These are phyloP conservation scores for Penicillium desertorum DNA, from an alignment of 495 filamentous ascomycete species.

Conservation along the genomic window DNA sequence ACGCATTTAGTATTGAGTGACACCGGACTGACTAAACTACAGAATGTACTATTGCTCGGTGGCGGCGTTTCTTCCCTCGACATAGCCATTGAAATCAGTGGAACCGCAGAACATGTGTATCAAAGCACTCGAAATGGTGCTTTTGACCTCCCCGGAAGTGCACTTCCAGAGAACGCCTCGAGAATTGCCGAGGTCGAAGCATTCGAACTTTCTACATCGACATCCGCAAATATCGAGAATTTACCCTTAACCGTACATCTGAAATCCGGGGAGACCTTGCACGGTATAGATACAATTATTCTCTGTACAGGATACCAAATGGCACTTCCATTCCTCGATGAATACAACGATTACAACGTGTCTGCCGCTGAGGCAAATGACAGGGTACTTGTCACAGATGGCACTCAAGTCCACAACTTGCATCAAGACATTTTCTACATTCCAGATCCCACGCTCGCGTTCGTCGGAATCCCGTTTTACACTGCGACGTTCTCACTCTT, in stretches of 20 bases:
- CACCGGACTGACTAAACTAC: not conserved
- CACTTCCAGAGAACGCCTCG: conserved; percentile 48
- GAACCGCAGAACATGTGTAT: conserved; percentile 50
- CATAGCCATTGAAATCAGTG: conserved; percentile 56
- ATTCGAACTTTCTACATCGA: conserved; percentile 21
- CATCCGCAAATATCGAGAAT: conserved; percentile 37
- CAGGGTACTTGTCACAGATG: conserved; percentile 59
- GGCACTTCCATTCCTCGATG: conserved; percentile 55
- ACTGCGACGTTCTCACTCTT: conserved; percentile 63
- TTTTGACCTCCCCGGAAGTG: conserved; percentile 52
- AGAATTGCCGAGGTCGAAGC: conserved; percentile 52
- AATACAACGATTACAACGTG: conserved; percentile 41
- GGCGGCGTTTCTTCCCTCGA: conserved; percentile 61
- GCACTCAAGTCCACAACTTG: conserved; percentile 64
- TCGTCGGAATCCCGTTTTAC: conserved; percentile 61
- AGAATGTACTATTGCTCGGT: conserved; percentile 61
- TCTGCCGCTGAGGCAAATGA: conserved; percentile 42
- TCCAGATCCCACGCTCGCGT: conserved; percentile 58
- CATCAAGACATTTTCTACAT: conserved; percentile 70
- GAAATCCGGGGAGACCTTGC: conserved; percentile 44
- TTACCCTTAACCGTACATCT: conserved; percentile 38
- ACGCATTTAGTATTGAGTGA: not conserved
- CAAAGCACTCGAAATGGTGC: conserved; percentile 58
- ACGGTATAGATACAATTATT: conserved; percentile 54
- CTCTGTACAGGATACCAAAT: conserved; percentile 67